These are phyloP conservation scores for Pseudotsuga menziesii DNA, from an alignment of 75 land plant species.

Conservation along the genomic window DNA sequence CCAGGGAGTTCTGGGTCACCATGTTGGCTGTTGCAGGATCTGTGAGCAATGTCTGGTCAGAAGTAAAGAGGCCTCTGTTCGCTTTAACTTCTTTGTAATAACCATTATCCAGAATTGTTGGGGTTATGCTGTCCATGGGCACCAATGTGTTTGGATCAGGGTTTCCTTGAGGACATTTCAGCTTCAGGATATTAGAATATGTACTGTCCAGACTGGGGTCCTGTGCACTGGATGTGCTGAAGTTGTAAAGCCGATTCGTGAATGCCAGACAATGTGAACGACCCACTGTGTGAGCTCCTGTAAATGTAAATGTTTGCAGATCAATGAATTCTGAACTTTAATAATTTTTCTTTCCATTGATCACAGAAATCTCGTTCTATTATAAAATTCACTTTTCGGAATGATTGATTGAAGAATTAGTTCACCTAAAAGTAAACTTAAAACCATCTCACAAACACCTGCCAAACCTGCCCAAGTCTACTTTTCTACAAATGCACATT, in stretches of 20 bases:
- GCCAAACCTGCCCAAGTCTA: no score
- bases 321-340: no score
- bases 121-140: slow-evolving; percentile 25
- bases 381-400: no score
- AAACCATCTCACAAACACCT: no score
- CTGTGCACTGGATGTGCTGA: slow-evolving; percentile 7
- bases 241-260: slow-evolving; percentile 38
- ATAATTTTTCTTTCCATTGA: no score
- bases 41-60: slow-evolving; percentile 41
- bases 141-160: background rate
- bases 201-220: slow-evolving; percentile 35
- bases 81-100: slow-evolving; percentile 38
- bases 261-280: slow-evolving; percentile 38
- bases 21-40: slow-evolving; percentile 30
- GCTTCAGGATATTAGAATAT: slow-evolving; percentile 15
- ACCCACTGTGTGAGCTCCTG: slow-evolving; percentile 57
- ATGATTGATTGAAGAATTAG: no score
- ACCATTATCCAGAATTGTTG: slow-evolving; percentile 31
- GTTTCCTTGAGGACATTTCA: slow-evolving; percentile 15
- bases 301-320: background rate
- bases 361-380: no score
- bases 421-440: no score
- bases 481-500: no score
- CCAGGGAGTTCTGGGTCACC: slow-evolving; percentile 34
- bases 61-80: slow-evolving; percentile 45